Conservation (phyloP, 352 stramenopile species). For the Phytophthora sojae region DNA sequence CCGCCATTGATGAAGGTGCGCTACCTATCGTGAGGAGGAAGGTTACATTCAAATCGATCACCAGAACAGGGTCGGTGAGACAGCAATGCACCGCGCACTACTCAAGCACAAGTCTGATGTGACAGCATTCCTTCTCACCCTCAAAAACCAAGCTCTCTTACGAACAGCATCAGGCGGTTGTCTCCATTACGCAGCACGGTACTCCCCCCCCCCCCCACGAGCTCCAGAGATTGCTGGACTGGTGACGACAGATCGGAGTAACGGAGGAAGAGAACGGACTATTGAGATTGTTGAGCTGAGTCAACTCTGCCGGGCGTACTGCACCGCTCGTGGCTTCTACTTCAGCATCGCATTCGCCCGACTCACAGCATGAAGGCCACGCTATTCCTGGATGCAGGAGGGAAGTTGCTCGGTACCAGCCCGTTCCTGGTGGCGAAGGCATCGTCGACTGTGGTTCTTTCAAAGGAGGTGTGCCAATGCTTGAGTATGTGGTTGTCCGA, state of each 20-base stretch:
- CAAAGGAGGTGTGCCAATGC: slow-evolving; percentile 6
- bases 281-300: neutral
- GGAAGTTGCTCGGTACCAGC: slow-evolving; percentile 3
- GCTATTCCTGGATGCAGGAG: slow-evolving; percentile 10
- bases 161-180: neutral
- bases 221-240: neutral
- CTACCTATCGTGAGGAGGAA: neutral
- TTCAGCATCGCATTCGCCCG: slow-evolving; percentile 5
- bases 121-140: neutral
- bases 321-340: slow-evolving; percentile 16
- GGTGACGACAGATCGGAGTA: no score
- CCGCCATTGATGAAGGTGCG: neutral
- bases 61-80: neutral
- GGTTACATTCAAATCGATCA: neutral
- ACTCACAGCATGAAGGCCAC: slow-evolving; percentile 16
- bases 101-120: neutral
- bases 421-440: neutral
- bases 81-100: neutral
- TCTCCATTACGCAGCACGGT: neutral
- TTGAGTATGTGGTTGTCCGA: slow-evolving; percentile 16
- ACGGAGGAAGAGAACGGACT: neutral
- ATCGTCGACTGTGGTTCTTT: slow-evolving; percentile 1
- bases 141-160: neutral
- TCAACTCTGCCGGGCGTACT: slow-evolving; percentile 10
- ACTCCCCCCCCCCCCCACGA: neutral